Percentiles rank a stretch among this genome's conserved stretches.
phyloP scores from a whole-genome alignment of 2,329 filamentous ascomycete genomes.

The Magnaporthales sp. region DNA sequence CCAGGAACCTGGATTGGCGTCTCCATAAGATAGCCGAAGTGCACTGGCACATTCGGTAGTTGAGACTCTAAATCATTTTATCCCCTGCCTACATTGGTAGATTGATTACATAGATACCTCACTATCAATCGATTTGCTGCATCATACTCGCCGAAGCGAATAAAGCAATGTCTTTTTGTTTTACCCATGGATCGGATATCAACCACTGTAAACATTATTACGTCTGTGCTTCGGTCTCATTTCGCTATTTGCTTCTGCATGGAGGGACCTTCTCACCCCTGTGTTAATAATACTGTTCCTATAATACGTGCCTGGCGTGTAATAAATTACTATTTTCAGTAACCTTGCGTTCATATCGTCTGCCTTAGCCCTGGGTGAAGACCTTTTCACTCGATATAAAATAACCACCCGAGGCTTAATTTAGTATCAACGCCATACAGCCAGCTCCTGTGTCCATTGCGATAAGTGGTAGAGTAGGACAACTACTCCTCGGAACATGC shows the following conservation, averaged over 20 bases:
- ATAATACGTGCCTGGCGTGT: not conserved
- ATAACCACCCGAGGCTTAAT: not conserved
- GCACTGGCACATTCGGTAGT: not conserved
- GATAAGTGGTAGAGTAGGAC: too few species aligned
- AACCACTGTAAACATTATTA: not conserved
- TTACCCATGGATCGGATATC: not conserved
- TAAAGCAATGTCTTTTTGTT: not conserved
- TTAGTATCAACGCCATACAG: not conserved
- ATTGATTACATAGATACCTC: not conserved
- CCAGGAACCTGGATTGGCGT: not conserved
- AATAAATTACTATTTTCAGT: not conserved
- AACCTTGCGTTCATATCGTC: too few species aligned
- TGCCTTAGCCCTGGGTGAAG: not conserved
- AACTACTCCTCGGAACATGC: too few species aligned
- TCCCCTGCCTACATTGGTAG: not conserved
- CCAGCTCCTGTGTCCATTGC: not conserved
- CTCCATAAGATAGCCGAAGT: not conserved
- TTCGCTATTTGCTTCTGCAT: not conserved
- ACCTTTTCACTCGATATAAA: not conserved
- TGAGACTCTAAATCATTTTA: not conserved
- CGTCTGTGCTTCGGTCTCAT: not conserved
- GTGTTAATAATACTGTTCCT: not conserved
- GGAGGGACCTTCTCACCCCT: not conserved
- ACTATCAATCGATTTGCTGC: not conserved
- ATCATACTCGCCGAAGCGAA: not conserved